phyloP scores from a whole-genome alignment of 139 green algal species.

The Ettlia oleoabundans region DNA sequence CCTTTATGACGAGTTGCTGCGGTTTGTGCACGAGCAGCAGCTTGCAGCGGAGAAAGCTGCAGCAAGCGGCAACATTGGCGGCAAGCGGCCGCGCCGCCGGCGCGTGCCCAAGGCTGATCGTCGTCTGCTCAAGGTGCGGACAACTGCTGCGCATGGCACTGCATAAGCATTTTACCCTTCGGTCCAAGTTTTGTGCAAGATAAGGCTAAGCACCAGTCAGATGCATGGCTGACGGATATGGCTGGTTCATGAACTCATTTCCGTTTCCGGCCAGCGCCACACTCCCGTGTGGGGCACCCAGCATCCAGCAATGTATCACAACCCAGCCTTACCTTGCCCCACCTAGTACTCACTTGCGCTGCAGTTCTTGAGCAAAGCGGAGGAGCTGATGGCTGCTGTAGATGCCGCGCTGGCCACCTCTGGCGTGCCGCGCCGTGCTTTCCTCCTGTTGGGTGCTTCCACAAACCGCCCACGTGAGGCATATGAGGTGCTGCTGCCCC shows the following conservation, averaged over 20 bases:
- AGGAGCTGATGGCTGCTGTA: conserved; percentile 12
- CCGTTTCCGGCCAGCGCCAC: too few relatives aligned
- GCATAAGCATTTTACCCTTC: neutral
- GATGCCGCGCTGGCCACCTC: neutral
- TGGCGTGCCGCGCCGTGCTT: neutral
- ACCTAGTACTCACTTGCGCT: too few relatives aligned
- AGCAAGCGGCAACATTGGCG: too few relatives aligned
- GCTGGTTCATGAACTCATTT: too few relatives aligned
- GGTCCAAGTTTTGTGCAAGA: neutral
- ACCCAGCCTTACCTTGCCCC: too few relatives aligned
- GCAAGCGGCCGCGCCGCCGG: neutral
- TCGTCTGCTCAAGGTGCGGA: conserved; percentile 6
- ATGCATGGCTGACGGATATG: too few relatives aligned
- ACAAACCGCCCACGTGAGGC: conserved; percentile 19
- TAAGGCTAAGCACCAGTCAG: neutral
- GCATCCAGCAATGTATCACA: too few relatives aligned
- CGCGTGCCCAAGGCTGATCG: neutral
- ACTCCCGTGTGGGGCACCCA: too few relatives aligned
- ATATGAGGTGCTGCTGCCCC: conserved; percentile 25
- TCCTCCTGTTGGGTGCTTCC: conserved; percentile 29
- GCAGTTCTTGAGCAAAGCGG: conserved; percentile 11
- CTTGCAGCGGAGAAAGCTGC: neutral
- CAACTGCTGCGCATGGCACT: neutral
- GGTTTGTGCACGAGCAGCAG: neutral
- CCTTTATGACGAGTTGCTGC: conserved; percentile 36